Conservation (phyloP, 352 stramenopile genomes). For the Globisporangium yorkense region DNA sequence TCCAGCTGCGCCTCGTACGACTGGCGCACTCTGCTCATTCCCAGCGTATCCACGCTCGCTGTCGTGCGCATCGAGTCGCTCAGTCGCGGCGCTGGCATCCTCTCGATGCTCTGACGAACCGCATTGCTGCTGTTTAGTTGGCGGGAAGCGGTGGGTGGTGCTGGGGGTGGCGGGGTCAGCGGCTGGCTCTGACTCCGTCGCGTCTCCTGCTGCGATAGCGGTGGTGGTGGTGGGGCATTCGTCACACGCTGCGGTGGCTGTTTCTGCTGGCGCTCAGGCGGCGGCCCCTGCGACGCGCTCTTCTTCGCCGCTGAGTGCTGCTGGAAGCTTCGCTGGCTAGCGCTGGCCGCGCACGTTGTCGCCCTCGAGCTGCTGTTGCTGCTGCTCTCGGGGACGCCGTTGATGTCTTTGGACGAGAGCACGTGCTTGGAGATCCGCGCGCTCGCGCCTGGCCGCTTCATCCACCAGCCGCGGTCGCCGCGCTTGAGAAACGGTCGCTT, state of each 20-base stretch:
- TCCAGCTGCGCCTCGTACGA: slow-evolving; percentile 53
- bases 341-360: slow-evolving; percentile 4
- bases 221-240: background rate
- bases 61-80: slow-evolving; percentile 19
- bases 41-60: slow-evolving; percentile 49
- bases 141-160: too few species aligned
- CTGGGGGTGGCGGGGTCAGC: background rate
- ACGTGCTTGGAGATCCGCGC: slow-evolving; percentile 54
- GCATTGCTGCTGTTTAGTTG: background rate
- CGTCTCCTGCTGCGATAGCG: too few species aligned
- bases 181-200: background rate
- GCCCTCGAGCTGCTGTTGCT: slow-evolving; percentile 7
- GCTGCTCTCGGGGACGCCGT: slow-evolving; percentile 11
- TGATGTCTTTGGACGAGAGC: slow-evolving; percentile 41
- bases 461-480: slow-evolving; percentile 82
- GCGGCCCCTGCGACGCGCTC: slow-evolving; percentile 9
- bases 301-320: slow-evolving; percentile 14
- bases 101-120: background rate
- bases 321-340: slow-evolving; percentile 9
- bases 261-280: slow-evolving; percentile 6
- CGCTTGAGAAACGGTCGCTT: slow-evolving; percentile 72
- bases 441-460: slow-evolving; percentile 46
- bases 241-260: background rate
- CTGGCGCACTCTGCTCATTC: slow-evolving; percentile 42
- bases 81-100: background rate